phyloP scores from a whole-genome alignment of 441 rosid species.

The Gossypium davidsonii region DNA sequence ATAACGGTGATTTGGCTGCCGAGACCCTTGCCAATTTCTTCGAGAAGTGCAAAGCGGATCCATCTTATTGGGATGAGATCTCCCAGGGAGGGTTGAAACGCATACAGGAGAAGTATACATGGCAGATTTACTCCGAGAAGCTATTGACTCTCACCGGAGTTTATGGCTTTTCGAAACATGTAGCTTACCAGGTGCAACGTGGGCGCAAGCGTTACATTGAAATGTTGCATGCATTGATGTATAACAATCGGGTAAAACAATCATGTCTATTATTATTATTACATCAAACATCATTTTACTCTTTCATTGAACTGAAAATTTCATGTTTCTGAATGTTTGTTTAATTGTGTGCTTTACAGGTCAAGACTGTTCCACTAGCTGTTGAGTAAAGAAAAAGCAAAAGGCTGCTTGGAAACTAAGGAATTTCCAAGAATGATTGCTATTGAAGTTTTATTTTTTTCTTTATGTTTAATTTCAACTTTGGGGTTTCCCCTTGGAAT shows the following conservation, averaged over 20 bases:
- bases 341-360: constrained; percentile 37
- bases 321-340: neutral
- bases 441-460: neutral
- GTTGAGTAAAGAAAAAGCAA: constrained; percentile 22
- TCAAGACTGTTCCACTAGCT: constrained; percentile 75
- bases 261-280: neutral
- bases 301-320: neutral
- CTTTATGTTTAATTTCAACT: neutral
- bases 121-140: constrained; percentile 90
- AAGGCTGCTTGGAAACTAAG: neutral
- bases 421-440: neutral
- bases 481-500: neutral
- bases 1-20: constrained; percentile 84
- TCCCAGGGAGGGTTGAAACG: constrained; percentile 78
- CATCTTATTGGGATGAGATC: constrained; percentile 65
- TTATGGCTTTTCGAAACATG: constrained; percentile 94
- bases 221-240: constrained; percentile 87
- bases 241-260: constrained; percentile 55
- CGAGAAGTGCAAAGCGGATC: constrained; percentile 60
- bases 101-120: constrained; percentile 85
- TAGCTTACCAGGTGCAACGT: constrained; percentile 70
- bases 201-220: constrained; percentile 89
- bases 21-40: constrained; percentile 66
- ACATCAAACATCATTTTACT: neutral
- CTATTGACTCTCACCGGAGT: constrained; percentile 79